These are phyloP conservation scores for Exophiala calicioides DNA, from an alignment of 2,329 filamentous ascomycete species.

Conservation along the genomic window DNA sequence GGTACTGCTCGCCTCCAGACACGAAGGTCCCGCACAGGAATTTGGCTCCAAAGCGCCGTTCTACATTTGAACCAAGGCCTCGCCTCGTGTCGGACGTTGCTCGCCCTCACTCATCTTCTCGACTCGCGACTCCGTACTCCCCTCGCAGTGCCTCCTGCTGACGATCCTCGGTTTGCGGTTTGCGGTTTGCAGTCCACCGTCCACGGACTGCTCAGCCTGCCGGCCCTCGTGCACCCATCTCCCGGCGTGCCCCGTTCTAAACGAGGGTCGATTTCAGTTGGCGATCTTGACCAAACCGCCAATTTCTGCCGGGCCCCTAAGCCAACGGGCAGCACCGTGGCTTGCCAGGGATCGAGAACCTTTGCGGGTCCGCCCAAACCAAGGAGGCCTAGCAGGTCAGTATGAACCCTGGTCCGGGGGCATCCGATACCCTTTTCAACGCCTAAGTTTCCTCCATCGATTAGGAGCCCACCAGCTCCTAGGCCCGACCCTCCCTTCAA, in stretches of 20 bases:
- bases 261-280: constrained; percentile 2
- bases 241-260: constrained; percentile 6
- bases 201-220: too few species aligned
- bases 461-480: constrained; percentile 5
- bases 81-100: constrained; percentile 10
- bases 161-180: neutral
- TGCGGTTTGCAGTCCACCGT: neutral
- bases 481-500: constrained; percentile 27
- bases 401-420: constrained; percentile 17
- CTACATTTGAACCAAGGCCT: constrained; percentile 20
- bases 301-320: constrained; percentile 18
- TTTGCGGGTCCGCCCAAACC: constrained; percentile 19
- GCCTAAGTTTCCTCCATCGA: constrained; percentile 8
- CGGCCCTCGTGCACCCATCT: too few species aligned
- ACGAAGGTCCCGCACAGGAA: constrained; percentile 9
- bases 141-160: neutral
- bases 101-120: constrained; percentile 5
- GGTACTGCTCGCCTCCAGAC: too few species aligned
- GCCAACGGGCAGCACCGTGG: constrained; percentile 10
- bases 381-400: constrained; percentile 19
- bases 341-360: constrained; percentile 17
- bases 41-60: constrained; percentile 6
- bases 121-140: constrained; percentile 4
- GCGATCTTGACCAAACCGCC: constrained; percentile 19
- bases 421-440: constrained; percentile 11